Evolutionary conservation across 2,329 filamentous ascomycete genomes (phyloP).

Genomic region (Neopestalotiopsis sp.): DNA sequence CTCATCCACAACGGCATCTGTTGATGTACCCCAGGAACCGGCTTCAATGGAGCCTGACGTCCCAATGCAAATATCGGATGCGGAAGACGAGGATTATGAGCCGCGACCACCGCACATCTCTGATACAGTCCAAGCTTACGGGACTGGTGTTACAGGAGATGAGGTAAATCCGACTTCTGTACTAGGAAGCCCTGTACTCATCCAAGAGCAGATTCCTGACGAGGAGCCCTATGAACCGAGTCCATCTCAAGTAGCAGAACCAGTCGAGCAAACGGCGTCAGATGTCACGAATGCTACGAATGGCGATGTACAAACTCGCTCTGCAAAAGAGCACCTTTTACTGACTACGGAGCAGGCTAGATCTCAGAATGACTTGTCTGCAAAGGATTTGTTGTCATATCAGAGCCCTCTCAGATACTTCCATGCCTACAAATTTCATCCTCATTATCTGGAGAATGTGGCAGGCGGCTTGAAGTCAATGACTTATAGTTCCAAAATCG

Average conservation of each 20-base stretch:
- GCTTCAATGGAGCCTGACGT: slow-evolving; percentile 16
- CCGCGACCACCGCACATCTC: slow-evolving; percentile 26
- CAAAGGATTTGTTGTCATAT: slow-evolving; percentile 66
- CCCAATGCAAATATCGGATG: slow-evolving; percentile 21
- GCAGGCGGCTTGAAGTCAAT: slow-evolving; percentile 82
- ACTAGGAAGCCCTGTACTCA: slow-evolving; percentile 20
- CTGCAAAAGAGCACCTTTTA: slow-evolving; percentile 34
- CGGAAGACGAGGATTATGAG: slow-evolving; percentile 18
- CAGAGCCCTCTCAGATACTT: slow-evolving; percentile 83
- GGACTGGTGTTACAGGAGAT: slow-evolving; percentile 22
- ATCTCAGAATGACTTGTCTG: slow-evolving; percentile 21
- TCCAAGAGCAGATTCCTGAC: slow-evolving; percentile 25
- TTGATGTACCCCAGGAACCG: slow-evolving; percentile 4
- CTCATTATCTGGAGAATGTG: slow-evolving; percentile 72
- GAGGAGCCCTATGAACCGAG: slow-evolving; percentile 31
- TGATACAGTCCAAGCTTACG: slow-evolving; percentile 22
- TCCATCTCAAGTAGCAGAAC: slow-evolving; percentile 22
- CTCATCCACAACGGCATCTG: neutral
- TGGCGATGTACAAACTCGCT: slow-evolving; percentile 39
- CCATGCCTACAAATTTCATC: slow-evolving; percentile 89
- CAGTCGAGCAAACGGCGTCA: slow-evolving; percentile 17
- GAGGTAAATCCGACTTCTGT: slow-evolving; percentile 27
- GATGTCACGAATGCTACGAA: slow-evolving; percentile 27
- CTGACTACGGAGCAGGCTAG: slow-evolving; percentile 36
- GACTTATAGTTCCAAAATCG: slow-evolving; percentile 92